Percentiles rank a stretch among this genome's conserved stretches.
phyloP scores from a whole-genome alignment of 371 early-diverging fungal species.

The Mucor piriformis region DNA sequence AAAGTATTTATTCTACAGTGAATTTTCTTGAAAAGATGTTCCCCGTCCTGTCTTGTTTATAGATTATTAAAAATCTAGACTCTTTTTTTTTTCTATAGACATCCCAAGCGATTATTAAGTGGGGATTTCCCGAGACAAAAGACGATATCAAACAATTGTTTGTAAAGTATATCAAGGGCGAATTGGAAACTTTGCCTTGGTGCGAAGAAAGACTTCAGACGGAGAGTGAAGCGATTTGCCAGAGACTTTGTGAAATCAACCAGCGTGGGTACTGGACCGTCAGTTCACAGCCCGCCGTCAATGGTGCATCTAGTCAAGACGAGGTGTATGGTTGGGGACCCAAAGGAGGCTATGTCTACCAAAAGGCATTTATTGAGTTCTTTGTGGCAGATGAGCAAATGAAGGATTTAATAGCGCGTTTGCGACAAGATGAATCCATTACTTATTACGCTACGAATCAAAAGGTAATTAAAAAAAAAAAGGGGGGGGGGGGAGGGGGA shows the following conservation, averaged over 20 bases:
- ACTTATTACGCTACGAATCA: conserved; percentile 90
- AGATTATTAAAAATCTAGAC: neutral
- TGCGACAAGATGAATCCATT: conserved; percentile 62
- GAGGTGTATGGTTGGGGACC: conserved; percentile 94
- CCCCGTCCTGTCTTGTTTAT: neutral
- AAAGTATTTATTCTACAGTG: conserved; percentile 13
- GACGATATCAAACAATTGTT: conserved; percentile 77
- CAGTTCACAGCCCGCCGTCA: conserved; percentile 94
- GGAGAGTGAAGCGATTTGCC: conserved; percentile 76
- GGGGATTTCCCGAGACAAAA: conserved; percentile 73
- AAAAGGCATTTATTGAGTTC: conserved; percentile 87
- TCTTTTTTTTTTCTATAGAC: no score
- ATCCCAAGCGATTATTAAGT: conserved; percentile 46
- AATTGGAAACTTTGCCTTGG: conserved; percentile 86
- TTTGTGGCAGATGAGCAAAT: conserved; percentile 66
- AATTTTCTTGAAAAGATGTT: neutral
- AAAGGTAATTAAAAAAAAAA: conserved; percentile 38
- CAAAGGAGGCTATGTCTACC: conserved; percentile 90
- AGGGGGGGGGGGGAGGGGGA: no score
- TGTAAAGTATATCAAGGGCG: conserved; percentile 72
- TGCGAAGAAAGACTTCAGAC: conserved; percentile 78
- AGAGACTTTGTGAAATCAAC: conserved; percentile 69
- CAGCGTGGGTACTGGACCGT: conserved; percentile 83
- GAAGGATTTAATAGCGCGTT: conserved; percentile 43
- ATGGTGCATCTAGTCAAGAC: conserved; percentile 81